Percentiles rank a stretch among this genome's conserved stretches.
phyloP scores from a whole-genome alignment of 495 filamentous ascomycete genomes.

The Podospora fimiseda region DNA sequence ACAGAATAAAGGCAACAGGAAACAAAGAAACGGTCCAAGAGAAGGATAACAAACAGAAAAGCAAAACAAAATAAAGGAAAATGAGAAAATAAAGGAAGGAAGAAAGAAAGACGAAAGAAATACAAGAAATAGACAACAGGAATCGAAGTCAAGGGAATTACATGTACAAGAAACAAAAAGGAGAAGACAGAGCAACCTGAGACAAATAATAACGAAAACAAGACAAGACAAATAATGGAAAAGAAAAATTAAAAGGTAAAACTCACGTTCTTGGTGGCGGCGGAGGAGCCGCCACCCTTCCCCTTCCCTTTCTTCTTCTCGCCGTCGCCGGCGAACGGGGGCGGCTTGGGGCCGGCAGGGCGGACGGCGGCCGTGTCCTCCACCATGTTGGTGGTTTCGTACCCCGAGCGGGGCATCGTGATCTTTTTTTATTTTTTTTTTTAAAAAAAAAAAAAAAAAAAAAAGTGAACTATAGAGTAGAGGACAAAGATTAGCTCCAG shows the following conservation, averaged over 20 bases:
- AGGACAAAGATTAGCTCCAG: no score
- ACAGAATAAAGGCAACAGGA: no score
- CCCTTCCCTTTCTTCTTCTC: slow-evolving; percentile 2
- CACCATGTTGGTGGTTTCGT: slow-evolving; percentile 13
- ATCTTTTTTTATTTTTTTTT: background rate
- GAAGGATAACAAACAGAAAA: no score
- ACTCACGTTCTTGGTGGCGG: background rate
- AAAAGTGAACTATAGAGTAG: no score
- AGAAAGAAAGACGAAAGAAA: no score
- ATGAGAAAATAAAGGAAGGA: no score
- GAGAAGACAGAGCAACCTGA: background rate
- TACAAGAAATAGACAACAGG: no score
- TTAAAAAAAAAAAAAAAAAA: background rate
- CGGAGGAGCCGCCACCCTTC: background rate
- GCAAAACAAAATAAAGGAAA: no score
- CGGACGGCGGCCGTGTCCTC: background rate
- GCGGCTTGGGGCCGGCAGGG: background rate
- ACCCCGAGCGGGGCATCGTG: slow-evolving; percentile 13
- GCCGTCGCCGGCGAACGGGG: background rate
- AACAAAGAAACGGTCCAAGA: no score
- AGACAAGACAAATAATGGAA: background rate
- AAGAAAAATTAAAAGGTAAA: background rate
- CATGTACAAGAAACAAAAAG: no score
- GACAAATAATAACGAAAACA: no score
- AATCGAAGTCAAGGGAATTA: no score